Base-by-base conservation (phyloP, 805 yeast genomes). In the Suhomyces faveliae region DNA sequence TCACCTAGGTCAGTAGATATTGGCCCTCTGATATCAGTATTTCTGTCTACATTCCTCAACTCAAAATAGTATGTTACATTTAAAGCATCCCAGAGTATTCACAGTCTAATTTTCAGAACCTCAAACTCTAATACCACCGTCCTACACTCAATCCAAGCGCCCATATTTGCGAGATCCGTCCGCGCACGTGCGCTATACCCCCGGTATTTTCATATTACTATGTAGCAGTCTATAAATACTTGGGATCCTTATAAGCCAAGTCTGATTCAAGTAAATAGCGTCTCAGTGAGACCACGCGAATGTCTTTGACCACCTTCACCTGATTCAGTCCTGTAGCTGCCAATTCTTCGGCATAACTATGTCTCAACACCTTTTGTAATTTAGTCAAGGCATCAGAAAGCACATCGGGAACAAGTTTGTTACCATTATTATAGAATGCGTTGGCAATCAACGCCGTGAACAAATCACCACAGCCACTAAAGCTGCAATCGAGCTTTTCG, bases 401-500 rank as follows among this genome's bases (percentile, higher is more conserved):
- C 20, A 62, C 62, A 5, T 46, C 48, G 1, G 67, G 64, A 5
- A 62, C 56, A 5, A 71, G 57, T 11, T 12, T 20, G 11, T 35
- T 11, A 7, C 22, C 20, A 39, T 44, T 37, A 12, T 53, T 45
- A 47, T 68, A 68, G 52, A 76, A 75, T 1, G 71, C 63, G 53
- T 85, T 79, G 2, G 84, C 73, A 15, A 86, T 53, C 12, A 87
- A 58, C 0, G 85, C 89, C 2, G 83, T 71, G 61, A 86, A 84
- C 13, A 87, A 64, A 60, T 87, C 94, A 2, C 94, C 94, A 49
- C 87, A 78, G 1, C 94, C 94, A 35, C 81, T 83, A 60, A 85
- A 86, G 1, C 72, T 67, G 8, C 89, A 88, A 17, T 77, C 67
- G 10, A 86, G 78, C 53, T 68, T 65, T 4, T 73, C 68, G 1